Base-by-base conservation (phyloP, 345 rosid species). In the Pseudoturritis turrita region DNA sequence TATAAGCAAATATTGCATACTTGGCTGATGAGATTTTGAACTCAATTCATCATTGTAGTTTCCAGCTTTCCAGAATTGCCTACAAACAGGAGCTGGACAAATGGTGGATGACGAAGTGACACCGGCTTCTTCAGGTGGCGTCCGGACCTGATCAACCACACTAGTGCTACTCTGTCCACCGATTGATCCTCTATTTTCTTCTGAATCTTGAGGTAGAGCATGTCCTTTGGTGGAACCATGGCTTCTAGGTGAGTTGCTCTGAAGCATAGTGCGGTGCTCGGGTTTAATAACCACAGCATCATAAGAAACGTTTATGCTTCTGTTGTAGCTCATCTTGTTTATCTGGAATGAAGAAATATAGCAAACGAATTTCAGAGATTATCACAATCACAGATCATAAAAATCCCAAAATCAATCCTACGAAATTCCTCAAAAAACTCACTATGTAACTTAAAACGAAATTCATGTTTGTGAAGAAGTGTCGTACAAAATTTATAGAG, bases 21-120 rank as follows among this genome's bases (percentile, higher is more conserved):
- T 84, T 81, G 84, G 92, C 63, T 68, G 68, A 11, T 77, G 65
- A 76, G 77, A 83, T 79, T 82, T 83, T 28, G 92, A 72, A 74
- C 81, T 74, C 65, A 65, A 41, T 23, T 77, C 84, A 36, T 80
- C 85, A 5, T 50, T 70, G 17, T 95, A 95, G 73, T 33, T 81
- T 47, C 99, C 99, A 69, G 99, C 83, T 81, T 86, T 95, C 99
- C 99, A 95, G 68, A 95, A 95, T 69, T 91, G 99, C 35, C 96
- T 86, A 84, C 88, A 82, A 63, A 91, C 75, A 40, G 97, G 99
- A 0, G 95, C 87, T 9, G 91, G 78, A 46, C 84, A 81, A 26
- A 83, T 75, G 35, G 80, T 59, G 39, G 91, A 83, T 10, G 80
- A 36, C n/a, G 85, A 82, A 61, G 92, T 86, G 75, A 84, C 83